Evolutionary conservation across 2,329 filamentous ascomycete genomes (phyloP), one percentile per base, ranked within the genome.

Genomic region (Fusarium brevicatenulatum): DNA sequence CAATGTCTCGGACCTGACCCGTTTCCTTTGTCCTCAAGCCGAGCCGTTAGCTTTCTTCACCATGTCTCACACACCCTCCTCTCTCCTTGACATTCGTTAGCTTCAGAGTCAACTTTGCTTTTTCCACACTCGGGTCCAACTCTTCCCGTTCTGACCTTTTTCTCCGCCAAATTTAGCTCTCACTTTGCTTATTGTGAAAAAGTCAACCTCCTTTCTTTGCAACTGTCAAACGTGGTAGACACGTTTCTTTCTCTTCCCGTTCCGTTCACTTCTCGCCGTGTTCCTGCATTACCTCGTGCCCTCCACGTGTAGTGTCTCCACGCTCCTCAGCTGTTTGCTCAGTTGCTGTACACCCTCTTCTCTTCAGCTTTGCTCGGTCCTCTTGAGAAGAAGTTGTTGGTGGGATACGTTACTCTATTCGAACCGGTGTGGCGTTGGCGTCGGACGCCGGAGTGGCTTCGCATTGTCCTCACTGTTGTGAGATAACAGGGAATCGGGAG

Each of bases 261-360:
- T 59, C 68, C 23, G 34, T 42, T 34, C 43, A 28, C 37, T 44
- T 64, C 39, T 32, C 34, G n/a, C 32, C 32, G 28, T 46, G 37
- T 66, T 54, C 63, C 58, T 69, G 53, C 54, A 61, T 57, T n/a
- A 39, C 62, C 53, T 72, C 68, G 74, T 77, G 71, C 44, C 57
- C 44, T 77, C 73, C 76, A 76, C 76, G 76, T 78, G 74, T 70
- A 54, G 53, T 56, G 40, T 57, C 53, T 49, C 37, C 60, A 63
- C 21, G 46, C 40, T 47, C 28, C 30, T 37, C n/a, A 39, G 54
- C 21, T 52, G 18, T 43, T 43, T 47, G 19, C 37, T 52, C 15
- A 50, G 21, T 32, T 43, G 37, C 37, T 69, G 7, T 23, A 53
- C 62, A 61, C 46, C 52, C 54, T 69, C 40, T 53, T 43, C 18